These are phyloP conservation scores for Ophiostoma fasciatum DNA, from an alignment of 2,329 filamentous ascomycete genomes.

Conservation along the genomic window DNA sequence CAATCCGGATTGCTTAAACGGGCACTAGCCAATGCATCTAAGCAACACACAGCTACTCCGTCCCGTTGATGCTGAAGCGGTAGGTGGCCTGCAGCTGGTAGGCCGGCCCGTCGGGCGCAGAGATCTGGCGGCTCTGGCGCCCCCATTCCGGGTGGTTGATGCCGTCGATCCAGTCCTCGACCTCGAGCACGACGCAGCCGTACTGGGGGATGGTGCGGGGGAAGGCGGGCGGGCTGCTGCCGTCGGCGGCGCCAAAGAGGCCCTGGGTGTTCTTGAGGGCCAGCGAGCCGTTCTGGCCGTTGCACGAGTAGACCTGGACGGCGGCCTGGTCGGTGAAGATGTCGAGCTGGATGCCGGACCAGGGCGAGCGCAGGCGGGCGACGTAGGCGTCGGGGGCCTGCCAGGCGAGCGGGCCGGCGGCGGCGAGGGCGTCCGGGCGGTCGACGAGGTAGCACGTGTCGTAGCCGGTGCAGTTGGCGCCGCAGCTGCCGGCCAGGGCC, in stretches of 20 bases:
- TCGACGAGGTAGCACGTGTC: constrained; percentile 58
- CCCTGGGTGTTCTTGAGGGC: constrained; percentile 59
- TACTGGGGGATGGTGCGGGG: constrained; percentile 55
- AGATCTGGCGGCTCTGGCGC: constrained; percentile 46
- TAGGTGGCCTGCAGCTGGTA: constrained; percentile 50
- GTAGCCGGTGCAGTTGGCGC: constrained; percentile 69
- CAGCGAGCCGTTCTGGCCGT: constrained; percentile 55
- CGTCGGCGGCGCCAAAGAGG: constrained; percentile 32
- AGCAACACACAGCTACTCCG: too few relatives aligned
- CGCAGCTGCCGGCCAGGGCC: constrained; percentile 59
- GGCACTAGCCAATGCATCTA: too few relatives aligned
- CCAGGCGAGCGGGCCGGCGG: constrained; percentile 48
- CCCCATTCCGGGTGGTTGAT: constrained; percentile 90
- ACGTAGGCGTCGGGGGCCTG: constrained; percentile 37
- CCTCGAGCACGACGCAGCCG: constrained; percentile 81
- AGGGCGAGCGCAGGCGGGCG: constrained; percentile 54
- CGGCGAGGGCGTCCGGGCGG: constrained; percentile 37
- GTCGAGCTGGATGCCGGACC: constrained; percentile 72
- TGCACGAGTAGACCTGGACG: constrained; percentile 79
- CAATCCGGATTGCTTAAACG: too few relatives aligned
- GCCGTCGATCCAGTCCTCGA: constrained; percentile 84
- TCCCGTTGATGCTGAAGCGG: constrained; percentile 36
- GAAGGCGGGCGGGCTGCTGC: constrained; percentile 23
- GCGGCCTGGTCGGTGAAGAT: constrained; percentile 74
- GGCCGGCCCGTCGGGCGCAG: constrained; percentile 40